phyloP scores from a whole-genome alignment of 75 land plant species.

The Cryptomeria japonica region DNA sequence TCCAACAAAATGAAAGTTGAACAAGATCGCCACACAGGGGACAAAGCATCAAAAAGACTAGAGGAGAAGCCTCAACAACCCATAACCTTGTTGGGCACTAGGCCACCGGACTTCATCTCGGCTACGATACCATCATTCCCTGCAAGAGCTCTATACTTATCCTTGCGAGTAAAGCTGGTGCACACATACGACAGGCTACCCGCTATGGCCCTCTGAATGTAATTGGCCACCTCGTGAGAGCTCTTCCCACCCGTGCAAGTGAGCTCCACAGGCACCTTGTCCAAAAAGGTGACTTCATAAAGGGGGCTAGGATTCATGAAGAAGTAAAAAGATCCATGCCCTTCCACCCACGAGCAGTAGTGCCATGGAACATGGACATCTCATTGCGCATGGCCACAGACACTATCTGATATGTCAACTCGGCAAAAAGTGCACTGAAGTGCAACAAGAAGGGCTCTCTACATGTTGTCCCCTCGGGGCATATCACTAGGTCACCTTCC shows the following conservation, averaged over 20 bases:
- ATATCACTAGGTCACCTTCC: constrained; percentile 55
- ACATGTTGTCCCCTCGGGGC: constrained; percentile 82
- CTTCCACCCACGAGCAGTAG: constrained; percentile 67
- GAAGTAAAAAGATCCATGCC: constrained; percentile 59
- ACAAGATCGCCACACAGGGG: neutral
- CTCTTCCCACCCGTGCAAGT: constrained; percentile 53
- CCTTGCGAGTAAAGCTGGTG: constrained; percentile 67
- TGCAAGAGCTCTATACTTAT: constrained; percentile 62
- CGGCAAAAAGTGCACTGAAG: constrained; percentile 65
- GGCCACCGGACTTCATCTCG: neutral
- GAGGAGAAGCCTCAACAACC: neutral
- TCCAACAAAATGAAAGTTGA: no score
- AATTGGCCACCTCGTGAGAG: constrained; percentile 61
- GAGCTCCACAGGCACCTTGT: constrained; percentile 33
- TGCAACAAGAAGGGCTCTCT: constrained; percentile 62
- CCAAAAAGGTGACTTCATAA: constrained; percentile 51
- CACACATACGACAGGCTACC: constrained; percentile 53
- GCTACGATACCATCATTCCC: constrained; percentile 60
- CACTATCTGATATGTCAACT: constrained; percentile 55
- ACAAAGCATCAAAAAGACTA: no score
- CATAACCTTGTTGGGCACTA: neutral
- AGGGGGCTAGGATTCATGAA: constrained; percentile 64
- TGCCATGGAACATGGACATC: constrained; percentile 55
- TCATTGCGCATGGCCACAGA: constrained; percentile 55
- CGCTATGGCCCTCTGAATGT: constrained; percentile 56